Evolutionary conservation across 192 early-diverging fungal genomes (phyloP).

Genomic region (Rhizophagus prolifer): DNA sequence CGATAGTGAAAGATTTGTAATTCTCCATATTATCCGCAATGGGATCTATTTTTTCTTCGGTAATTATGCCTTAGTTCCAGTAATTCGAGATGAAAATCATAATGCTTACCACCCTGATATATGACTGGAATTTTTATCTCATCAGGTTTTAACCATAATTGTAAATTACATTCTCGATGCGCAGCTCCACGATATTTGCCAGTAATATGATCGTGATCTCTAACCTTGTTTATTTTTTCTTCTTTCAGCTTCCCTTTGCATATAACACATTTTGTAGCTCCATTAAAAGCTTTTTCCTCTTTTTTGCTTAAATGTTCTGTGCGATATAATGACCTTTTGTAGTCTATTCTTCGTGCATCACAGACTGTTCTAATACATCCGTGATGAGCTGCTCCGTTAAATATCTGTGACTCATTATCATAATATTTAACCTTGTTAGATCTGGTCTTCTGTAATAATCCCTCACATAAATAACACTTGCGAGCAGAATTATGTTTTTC

Average conservation of each 20-base stretch:
- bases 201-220: slow-evolving; percentile 16
- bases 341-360: too few relatives aligned
- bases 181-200: slow-evolving; percentile 2
- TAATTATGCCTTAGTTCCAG: neutral
- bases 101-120: neutral
- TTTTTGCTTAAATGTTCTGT: too few relatives aligned
- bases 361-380: too few relatives aligned
- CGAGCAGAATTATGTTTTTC: too few relatives aligned
- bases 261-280: neutral
- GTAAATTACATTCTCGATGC: neutral
- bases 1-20: neutral
- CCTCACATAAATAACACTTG: too few relatives aligned
- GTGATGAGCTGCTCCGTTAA: too few relatives aligned
- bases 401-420: too few relatives aligned
- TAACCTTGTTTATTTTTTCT: neutral
- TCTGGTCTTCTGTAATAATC: too few relatives aligned
- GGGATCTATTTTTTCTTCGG: neutral
- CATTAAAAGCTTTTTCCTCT: too few relatives aligned
- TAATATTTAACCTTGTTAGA: too few relatives aligned
- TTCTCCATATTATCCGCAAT: slow-evolving; percentile 12
- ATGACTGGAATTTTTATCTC: slow-evolving; percentile 1
- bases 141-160: slow-evolving; percentile 4
- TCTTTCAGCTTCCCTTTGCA: neutral
- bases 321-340: neutral
- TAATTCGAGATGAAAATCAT: slow-evolving; percentile 10